A percentile compares a stretch with the other conserved stretches of the same genome.
These are phyloP conservation scores for Pseudocercospora fijiensis DNA, from an alignment of 2,329 filamentous ascomycete species.

Conservation along the genomic window DNA sequence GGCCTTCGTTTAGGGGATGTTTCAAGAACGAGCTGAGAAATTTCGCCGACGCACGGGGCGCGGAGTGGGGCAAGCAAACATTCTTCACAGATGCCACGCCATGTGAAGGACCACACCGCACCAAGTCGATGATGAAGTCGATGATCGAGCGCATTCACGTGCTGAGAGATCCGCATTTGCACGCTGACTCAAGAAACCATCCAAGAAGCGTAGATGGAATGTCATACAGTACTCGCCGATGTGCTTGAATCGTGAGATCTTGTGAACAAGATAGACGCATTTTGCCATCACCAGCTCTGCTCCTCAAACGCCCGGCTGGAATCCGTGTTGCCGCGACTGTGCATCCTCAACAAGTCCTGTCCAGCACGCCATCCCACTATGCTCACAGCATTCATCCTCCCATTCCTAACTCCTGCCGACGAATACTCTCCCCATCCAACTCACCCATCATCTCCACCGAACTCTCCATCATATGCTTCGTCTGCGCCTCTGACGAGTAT, in stretches of 20 bases:
- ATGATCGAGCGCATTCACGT: too few species aligned
- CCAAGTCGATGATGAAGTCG: too few species aligned
- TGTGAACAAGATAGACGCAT: neutral
- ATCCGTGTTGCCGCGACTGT: neutral
- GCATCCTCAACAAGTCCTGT: neutral
- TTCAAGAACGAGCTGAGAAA: neutral
- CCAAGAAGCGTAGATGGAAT: neutral
- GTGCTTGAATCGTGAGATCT: neutral
- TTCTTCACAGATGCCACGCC: neutral
- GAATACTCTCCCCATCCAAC: neutral
- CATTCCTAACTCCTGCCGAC: neutral
- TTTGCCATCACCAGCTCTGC: neutral
- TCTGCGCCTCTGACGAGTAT: conserved; percentile 16
- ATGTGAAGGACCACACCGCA: too few species aligned
- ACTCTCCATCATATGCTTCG: conserved; percentile 21
- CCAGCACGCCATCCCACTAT: neutral
- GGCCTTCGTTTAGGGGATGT: too few species aligned
- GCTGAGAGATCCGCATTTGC: too few species aligned
- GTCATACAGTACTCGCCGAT: neutral
- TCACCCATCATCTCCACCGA: conserved; percentile 15
- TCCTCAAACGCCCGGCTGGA: neutral
- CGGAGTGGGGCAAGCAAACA: neutral
- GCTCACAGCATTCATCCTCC: neutral
- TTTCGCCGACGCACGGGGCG: neutral
- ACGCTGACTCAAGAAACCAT: neutral